Evolutionary conservation across 371 early-diverging fungal genomes (phyloP).

Genomic region (Mortierella sp.): DNA sequence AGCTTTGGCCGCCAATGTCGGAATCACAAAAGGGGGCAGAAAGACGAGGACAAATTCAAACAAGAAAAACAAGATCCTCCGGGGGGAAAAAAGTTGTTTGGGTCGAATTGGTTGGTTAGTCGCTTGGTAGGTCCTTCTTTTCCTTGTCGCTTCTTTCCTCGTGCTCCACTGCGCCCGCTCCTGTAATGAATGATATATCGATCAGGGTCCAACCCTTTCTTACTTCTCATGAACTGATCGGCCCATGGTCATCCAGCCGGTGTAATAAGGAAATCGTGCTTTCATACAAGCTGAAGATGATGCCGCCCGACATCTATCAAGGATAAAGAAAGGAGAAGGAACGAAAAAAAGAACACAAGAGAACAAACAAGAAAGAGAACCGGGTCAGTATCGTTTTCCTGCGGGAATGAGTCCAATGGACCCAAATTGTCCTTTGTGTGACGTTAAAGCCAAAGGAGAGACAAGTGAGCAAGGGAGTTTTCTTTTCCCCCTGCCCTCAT

Average conservation of each 20-base stretch:
- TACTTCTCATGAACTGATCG: constrained; percentile 23
- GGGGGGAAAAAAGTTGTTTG: constrained; percentile 4
- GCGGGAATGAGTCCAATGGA: constrained; percentile 6
- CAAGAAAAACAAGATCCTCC: neutral
- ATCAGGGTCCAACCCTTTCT: neutral
- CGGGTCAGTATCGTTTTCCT: constrained; percentile 6
- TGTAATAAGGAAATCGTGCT: constrained; percentile 47
- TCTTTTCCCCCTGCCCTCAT: too few species aligned
- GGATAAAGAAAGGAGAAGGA: neutral
- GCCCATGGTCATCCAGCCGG: constrained; percentile 27
- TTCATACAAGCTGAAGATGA: constrained; percentile 94
- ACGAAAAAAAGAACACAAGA: neutral
- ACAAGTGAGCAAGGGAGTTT: neutral
- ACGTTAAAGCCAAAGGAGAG: neutral
- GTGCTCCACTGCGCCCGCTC: neutral
- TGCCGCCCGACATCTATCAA: constrained; percentile 90
- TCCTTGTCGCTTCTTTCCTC: neutral
- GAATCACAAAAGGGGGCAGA: constrained; percentile 1
- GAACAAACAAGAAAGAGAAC: neutral
- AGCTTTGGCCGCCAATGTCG: constrained; percentile 14
- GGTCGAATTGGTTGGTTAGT: neutral
- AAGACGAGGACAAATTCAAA: neutral
- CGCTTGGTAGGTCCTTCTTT: neutral
- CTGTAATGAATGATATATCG: neutral
- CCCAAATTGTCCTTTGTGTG: neutral